Conservation (phyloP, 306 rosid species). For the Lotus japonicus region DNA sequence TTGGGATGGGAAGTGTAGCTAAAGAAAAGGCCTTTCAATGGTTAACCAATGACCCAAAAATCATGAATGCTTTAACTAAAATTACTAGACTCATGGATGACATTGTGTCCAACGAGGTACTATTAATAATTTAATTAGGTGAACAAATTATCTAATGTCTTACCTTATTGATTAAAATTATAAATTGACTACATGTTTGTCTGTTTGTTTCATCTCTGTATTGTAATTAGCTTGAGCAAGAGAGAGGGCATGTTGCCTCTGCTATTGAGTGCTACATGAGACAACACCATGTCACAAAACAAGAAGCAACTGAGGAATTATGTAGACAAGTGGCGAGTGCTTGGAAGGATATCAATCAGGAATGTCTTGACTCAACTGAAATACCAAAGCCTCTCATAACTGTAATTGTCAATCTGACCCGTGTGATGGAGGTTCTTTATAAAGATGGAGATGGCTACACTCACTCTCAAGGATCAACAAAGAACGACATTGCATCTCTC, state of each 20-base stretch:
- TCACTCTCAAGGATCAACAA: background rate
- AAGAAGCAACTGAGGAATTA: background rate
- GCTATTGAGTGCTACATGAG: slow-evolving; percentile 21
- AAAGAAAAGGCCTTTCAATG: slow-evolving; percentile 25
- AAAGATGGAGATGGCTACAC: slow-evolving; percentile 4
- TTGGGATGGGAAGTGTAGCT: slow-evolving; percentile 1
- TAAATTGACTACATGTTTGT: too few species aligned
- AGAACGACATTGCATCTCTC: background rate
- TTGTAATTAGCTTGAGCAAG: slow-evolving; percentile 24
- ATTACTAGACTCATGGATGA: slow-evolving; percentile 36
- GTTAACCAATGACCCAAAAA: slow-evolving; percentile 14
- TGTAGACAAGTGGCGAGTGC: background rate
- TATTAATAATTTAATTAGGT: background rate
- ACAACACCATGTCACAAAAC: background rate
- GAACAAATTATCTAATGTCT: background rate
- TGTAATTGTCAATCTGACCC: background rate
- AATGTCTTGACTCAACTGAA: background rate
- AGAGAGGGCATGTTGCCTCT: slow-evolving; percentile 8
- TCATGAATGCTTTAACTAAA: background rate
- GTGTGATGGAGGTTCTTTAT: background rate
- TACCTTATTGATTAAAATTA: background rate
- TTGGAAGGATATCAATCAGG: slow-evolving; percentile 24
- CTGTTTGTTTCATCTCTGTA: background rate
- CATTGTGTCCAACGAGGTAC: slow-evolving; percentile 25
- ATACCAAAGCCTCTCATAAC: background rate